Conservation (phyloP, 371 early-diverging fungal genomes). For the Mucor indicus region DNA sequence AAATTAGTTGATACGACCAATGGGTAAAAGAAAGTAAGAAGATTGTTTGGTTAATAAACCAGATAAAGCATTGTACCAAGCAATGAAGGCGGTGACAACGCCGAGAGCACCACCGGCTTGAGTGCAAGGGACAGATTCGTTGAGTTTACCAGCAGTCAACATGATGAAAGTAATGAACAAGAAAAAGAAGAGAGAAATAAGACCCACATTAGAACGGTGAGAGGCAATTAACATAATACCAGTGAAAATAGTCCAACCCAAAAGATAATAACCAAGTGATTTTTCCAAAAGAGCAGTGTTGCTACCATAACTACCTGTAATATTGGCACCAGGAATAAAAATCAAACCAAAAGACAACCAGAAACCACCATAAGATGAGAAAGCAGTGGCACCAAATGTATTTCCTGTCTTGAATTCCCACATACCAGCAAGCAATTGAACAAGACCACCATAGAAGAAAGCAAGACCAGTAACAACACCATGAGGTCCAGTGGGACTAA, state of each 20-base stretch:
- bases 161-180: conserved; percentile 65
- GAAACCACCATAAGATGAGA: conserved; percentile 73
- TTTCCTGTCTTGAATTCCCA: conserved; percentile 73
- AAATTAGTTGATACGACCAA: conserved; percentile 31
- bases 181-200: conserved; percentile 63
- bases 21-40: conserved; percentile 59
- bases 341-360: conserved; percentile 71
- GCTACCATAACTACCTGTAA: conserved; percentile 39
- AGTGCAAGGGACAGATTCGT: conserved; percentile 24
- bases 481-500: conserved; percentile 50
- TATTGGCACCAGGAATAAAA: conserved; percentile 52
- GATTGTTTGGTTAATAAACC: conserved; percentile 58
- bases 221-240: conserved; percentile 68
- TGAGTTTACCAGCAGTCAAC: conserved; percentile 51
- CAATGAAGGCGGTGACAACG: conserved; percentile 64
- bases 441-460: conserved; percentile 77
- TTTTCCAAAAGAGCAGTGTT: conserved; percentile 45
- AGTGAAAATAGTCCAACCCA: conserved; percentile 71
- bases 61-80: conserved; percentile 72
- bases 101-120: conserved; percentile 69
- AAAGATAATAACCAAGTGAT: conserved; percentile 67
- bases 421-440: conserved; percentile 50
- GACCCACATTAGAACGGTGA: conserved; percentile 58
- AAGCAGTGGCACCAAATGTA: conserved; percentile 84
- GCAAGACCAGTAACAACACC: conserved; percentile 67